A percentile compares a stretch with the other conserved stretches of the same genome.
Conservation (phyloP, 164 flowering plant genomes). For the Liquidambar formosana region DNA sequence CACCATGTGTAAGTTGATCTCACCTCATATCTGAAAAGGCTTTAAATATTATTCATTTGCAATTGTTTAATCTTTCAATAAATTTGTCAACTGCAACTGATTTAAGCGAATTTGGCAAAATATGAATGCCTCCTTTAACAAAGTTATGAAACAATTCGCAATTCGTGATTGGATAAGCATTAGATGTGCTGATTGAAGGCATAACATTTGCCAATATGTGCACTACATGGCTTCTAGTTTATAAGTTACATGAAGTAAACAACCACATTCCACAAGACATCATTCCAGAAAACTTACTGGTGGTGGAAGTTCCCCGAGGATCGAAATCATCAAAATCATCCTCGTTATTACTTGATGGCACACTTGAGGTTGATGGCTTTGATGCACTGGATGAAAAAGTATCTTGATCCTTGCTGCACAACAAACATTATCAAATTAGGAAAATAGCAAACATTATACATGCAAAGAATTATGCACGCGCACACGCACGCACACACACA, state of each 20-base stretch:
- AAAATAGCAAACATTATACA: background rate
- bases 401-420: constrained; percentile 51
- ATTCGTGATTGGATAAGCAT: background rate
- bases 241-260: background rate
- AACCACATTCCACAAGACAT: background rate
- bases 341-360: constrained; percentile 45
- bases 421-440: constrained; percentile 5
- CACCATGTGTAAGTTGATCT: no score
- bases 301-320: constrained; percentile 80
- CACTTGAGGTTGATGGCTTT: constrained; percentile 37
- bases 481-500: no score
- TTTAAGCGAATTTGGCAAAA: background rate
- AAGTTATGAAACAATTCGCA: background rate
- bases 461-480: no score
- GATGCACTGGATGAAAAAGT: constrained; percentile 33
- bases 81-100: background rate
- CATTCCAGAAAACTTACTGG: constrained; percentile 50
- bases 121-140: background rate
- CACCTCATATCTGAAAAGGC: no score
- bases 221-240: background rate
- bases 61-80: background rate
- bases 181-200: background rate
- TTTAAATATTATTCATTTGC: background rate
- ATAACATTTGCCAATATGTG: background rate
- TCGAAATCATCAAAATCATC: constrained; percentile 96